Base-by-base conservation (phyloP, 331 rosid genomes). In the Quercus lobata region DNA sequence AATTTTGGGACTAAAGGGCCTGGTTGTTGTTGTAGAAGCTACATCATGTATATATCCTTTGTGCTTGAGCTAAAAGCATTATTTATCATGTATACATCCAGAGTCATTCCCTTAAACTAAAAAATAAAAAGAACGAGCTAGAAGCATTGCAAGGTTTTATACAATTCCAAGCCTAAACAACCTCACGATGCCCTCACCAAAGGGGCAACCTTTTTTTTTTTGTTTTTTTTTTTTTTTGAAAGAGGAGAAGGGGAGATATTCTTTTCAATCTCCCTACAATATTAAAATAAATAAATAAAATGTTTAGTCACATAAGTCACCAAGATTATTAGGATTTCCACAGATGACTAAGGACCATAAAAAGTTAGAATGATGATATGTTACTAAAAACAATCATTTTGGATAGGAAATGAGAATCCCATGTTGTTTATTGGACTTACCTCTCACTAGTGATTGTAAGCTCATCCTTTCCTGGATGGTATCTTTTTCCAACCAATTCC, bases 401-500 rank as follows among this genome's bases (percentile, higher is more conserved):
- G 55, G 55, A 66, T 25, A 22, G 37, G 68, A 49, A 70, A 25
- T 57, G 25, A 61, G 41, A 80, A 80, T 25, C 63, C 58, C 32
- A 71, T 34, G 15, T 53, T 8, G 35, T 49, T 22, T 69, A 16
- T 37, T 68, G 72, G 65, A 21, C 58, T 84, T 88, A 96, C 98
- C 94, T 91, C 84, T 96, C 97, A 73, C 99, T 93, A 60, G 94
- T 96, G 70, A 96, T 90, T 32, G 91, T 89, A 29, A 96, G 96
- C 87, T 93, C 98, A 72, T 93, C 97, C 86, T 83, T 93, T 87
- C 98, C 99, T 0, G 98, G 97, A 84, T 96, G 91, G 82, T 96
- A 96, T 11, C 98, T 89, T 78, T 96, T 96, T 72, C 97, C 99
- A 72, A 87, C 99, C 88, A 96, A 76, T 75, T 91, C 98, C 72